Evolutionary conservation across 768 basidiomycete genomes (phyloP).

Genomic region (Leccinum sublutescens): DNA sequence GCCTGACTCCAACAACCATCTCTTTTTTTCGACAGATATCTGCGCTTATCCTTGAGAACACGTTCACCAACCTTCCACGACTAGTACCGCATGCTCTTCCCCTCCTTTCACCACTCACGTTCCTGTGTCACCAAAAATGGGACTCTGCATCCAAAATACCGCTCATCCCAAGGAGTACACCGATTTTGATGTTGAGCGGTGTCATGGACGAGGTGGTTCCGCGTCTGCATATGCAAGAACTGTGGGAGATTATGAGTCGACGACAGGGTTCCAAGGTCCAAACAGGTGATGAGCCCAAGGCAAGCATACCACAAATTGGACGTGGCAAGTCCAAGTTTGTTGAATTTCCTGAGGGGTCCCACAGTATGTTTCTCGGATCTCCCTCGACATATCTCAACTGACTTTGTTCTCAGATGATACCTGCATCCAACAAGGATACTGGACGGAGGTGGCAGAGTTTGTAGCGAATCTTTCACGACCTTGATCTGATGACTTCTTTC

Average conservation of each 20-base stretch:
- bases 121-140: slow-evolving; percentile 88
- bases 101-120: slow-evolving; percentile 65
- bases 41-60: slow-evolving; percentile 90
- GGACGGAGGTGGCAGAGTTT: slow-evolving; percentile 51
- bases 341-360: slow-evolving; percentile 52
- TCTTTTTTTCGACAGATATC: slow-evolving; percentile 47
- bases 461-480: slow-evolving; percentile 28
- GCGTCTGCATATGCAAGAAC: slow-evolving; percentile 53
- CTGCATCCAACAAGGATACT: slow-evolving; percentile 53
- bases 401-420: slow-evolving; percentile 45
- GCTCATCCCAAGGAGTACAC: slow-evolving; percentile 59
- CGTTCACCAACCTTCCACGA: slow-evolving; percentile 80
- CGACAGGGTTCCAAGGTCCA: slow-evolving; percentile 39
- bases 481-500: slow-evolving; percentile 1
- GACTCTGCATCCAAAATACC: slow-evolving; percentile 68
- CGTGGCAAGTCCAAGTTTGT: slow-evolving; percentile 54
- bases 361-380: slow-evolving; percentile 43
- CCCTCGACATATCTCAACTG: neutral
- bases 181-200: slow-evolving; percentile 84
- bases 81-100: slow-evolving; percentile 84
- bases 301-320: slow-evolving; percentile 45
- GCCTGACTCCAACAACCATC: neutral
- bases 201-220: slow-evolving; percentile 53
- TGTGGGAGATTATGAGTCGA: slow-evolving; percentile 60
- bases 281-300: slow-evolving; percentile 25